Evolutionary conservation across 352 stramenopile genomes (phyloP).

Genomic region (Globisporangium abappressorium): DNA sequence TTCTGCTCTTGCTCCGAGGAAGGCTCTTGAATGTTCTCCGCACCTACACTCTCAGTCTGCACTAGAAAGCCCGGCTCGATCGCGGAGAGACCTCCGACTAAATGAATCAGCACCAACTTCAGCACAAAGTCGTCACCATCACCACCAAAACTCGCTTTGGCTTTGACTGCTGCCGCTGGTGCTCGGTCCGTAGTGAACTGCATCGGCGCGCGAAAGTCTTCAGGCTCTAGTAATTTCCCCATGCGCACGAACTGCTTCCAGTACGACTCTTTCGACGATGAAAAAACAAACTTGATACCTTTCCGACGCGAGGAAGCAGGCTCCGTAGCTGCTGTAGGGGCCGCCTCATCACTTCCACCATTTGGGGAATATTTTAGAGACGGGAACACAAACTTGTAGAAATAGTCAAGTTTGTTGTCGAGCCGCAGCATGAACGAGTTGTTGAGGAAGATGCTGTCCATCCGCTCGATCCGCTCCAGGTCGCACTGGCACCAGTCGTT

Average conservation of each 20-base stretch:
- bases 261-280: slow-evolving; percentile 24
- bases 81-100: slow-evolving; percentile 29
- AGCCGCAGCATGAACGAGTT: slow-evolving; percentile 53
- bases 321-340: neutral
- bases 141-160: neutral
- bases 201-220: slow-evolving; percentile 46
- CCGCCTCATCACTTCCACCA: neutral
- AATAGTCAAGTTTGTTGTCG: slow-evolving; percentile 66
- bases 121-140: slow-evolving; percentile 21
- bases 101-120: slow-evolving; percentile 39
- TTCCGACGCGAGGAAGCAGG: slow-evolving; percentile 14
- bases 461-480: slow-evolving; percentile 41
- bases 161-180: slow-evolving; percentile 11
- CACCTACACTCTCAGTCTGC: slow-evolving; percentile 2
- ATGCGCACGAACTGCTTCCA: slow-evolving; percentile 56
- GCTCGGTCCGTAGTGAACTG: slow-evolving; percentile 31
- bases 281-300: slow-evolving; percentile 43
- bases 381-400: slow-evolving; percentile 37
- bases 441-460: slow-evolving; percentile 48
- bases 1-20: slow-evolving; percentile 8
- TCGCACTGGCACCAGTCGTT: slow-evolving; percentile 69
- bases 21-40: neutral
- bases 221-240: slow-evolving; percentile 29
- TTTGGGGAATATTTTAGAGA: slow-evolving; percentile 18
- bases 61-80: slow-evolving; percentile 36